Base-by-base conservation (phyloP, 768 basidiomycete species). In the Mycena chlorophos region DNA sequence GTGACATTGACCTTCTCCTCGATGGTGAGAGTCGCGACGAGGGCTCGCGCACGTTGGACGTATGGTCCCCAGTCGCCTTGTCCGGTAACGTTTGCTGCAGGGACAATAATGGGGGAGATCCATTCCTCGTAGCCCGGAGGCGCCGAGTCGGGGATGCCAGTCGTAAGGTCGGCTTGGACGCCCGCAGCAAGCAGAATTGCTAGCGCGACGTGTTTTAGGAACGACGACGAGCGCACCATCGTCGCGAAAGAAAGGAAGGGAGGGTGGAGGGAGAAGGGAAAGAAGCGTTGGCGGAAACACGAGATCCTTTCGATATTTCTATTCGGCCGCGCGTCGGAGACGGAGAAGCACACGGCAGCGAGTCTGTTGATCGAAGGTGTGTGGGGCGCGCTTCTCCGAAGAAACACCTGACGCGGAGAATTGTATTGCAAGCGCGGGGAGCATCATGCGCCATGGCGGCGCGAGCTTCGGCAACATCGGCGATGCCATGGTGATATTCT, bases 1-100 rank as follows among this genome's bases (percentile, higher is more conserved):
- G 61, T 67, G 38, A 70, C 54, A 49, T 67, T 71, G 46, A 57
- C 22, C 20, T 70, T 71, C 25, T 70, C 66, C 4, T 54, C 60
- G 4, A 69, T 49, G 1, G 69, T 65, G n/a, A 71, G 51, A 1
- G 27, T 22, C 13, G 37, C 39, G 20, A 59, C 43, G 51, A 63
- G 49, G 17, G 27, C 28, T 39, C 55, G 40, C 17, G 54, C 53
- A 13, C 37, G 34, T 4, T 19, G 14, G 56, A 48, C 45, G 17
- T 39, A 20, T 23, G 29, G 10, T 5, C 28, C 34, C 57, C 57
- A 58, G 40, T 50, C 47, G 23, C 30, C 52, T 2, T 6, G 17
- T 17, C 57, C 57, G 1, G 10, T 20, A 13, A 50, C 48, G 12
- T 20, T 5, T 4, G 57, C 51, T 14, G 57, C 52, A 19, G 57